Base-by-base conservation (phyloP, 23 red algal species). In the Chondrus crispus region DNA sequence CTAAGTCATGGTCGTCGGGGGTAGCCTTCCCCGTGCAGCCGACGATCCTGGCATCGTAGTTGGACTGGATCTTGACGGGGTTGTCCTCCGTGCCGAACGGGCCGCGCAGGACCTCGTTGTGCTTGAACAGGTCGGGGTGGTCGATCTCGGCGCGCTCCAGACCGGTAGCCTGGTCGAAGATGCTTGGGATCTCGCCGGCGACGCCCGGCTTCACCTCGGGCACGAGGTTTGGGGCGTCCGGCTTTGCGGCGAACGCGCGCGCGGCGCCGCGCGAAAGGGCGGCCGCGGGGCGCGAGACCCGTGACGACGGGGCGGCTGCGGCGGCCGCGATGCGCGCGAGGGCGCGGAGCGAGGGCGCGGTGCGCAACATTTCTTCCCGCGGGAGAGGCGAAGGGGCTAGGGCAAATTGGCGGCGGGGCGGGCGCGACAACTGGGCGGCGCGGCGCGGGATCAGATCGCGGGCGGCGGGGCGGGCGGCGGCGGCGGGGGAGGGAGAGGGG, bases 1-100 rank as follows among this genome's bases (percentile, higher is more conserved):
- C 74, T n/a, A 98, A 43, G 69, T 98, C 96, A 75, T 98, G 96
- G 44, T 98, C 96, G 82, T 95, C 77, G 18, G 96, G 96, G 29
- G 92, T 76, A 50, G 86, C 88, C 58, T 80, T 72, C 38, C 96
- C 96, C 19, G 96, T 98, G 84, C 96, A 98, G 50, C 96, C 96
- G 51, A 98, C 94, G 40, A 98, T 95, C 22, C 96, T 88, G 12
- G 76, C 46, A 62, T 98, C 89, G 58, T 74, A 98, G 3, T 84
- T 81, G 33, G 90, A 94, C 77, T 95, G 90, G 52, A 98, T 93
- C 66, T 83, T 72, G 28, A 93, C 86, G 62, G 96, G 96, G 13
- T 95, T 85, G 5, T 95, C 93, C 47, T 29, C 11, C 5, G 92
- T 98, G 30, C 96, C 96, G 50, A 98, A 98, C 26, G 96, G 81